Evolutionary conservation across 139 green algal species (phyloP), one percentile per base, ranked within the genome.

Genomic region (Deuterostichococcus epilithicus): DNA sequence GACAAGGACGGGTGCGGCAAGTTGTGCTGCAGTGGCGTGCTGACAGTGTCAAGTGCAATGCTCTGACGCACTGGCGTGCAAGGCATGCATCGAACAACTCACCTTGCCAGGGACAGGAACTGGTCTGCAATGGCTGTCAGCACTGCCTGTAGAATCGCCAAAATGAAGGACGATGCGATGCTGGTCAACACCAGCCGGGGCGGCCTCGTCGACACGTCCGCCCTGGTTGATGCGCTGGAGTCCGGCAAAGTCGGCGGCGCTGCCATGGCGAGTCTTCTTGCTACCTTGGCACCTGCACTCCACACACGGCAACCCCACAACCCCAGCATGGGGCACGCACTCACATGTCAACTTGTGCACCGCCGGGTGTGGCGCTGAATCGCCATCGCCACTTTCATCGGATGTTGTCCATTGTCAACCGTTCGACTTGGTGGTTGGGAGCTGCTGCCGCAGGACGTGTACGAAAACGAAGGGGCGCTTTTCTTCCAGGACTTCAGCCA

Each of bases 101-200:
- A 67, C 58, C 22, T 67, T 25, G 25, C 23, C 58, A 67, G 58
- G 22, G 58, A 30, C 25, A 67, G n/a, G n/a, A n/a, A n/a, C n/a
- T n/a, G n/a, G 18, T 18, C 30, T 42, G 65, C 65, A 71, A 71
- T 60, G 33, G 74, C 74, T 30, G n/a, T 18, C 73, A 59, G 33
- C 38, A n/a, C 2, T 75, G 22, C 13, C 5, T 37, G 69, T 77
- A 91, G 81, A 34, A 85, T 97, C 75, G 35, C 70, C 13, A 71
- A 76, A 45, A 91, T 97, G 87, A 92, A 93, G 75, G 44, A 63
- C 1, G 84, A 84, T 36, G 72, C 63, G 26, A 87, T 95, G 36
- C 74, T 97, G n/a, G 82, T 95, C 76, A 95, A 95, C 78, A 72
- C 81, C n/a, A 83, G 71, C 34, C 80, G 92, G 0, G 92, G 91